Conservation (phyloP, 2,329 filamentous ascomycete species). For the Aspergillus proliferans region DNA sequence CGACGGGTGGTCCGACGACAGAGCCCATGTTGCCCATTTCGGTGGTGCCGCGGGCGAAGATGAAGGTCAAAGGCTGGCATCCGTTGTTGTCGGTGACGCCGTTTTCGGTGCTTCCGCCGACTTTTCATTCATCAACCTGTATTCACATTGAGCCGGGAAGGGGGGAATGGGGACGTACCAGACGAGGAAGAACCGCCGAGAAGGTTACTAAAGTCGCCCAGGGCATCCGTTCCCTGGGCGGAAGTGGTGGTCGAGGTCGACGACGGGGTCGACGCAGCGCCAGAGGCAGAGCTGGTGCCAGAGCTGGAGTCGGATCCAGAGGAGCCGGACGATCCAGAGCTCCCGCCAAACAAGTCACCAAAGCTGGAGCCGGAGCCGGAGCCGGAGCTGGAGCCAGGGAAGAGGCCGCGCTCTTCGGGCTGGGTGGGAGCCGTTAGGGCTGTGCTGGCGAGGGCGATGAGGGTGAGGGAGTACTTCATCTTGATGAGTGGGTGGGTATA, state of each 20-base stretch:
- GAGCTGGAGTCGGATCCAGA: neutral
- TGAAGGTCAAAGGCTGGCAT: constrained; percentile 39
- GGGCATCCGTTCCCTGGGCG: neutral
- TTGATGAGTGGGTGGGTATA: neutral
- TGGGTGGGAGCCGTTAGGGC: neutral
- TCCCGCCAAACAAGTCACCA: neutral
- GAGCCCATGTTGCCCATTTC: constrained; percentile 40
- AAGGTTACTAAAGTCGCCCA: neutral
- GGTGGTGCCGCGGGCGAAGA: constrained; percentile 39
- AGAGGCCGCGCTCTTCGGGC: neutral
- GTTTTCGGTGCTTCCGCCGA: constrained; percentile 25
- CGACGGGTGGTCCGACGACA: constrained; percentile 35
- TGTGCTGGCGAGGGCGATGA: neutral
- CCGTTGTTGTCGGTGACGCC: constrained; percentile 33
- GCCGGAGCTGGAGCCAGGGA: constrained; percentile 16
- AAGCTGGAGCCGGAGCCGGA: neutral
- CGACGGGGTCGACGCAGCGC: neutral
- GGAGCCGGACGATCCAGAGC: neutral
- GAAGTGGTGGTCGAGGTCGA: neutral
- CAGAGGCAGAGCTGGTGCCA: no score
- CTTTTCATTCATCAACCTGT: neutral
- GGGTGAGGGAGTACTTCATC: neutral
- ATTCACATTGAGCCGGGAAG: neutral
- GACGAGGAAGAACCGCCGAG: neutral
- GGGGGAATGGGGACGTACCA: neutral